phyloP scores from a whole-genome alignment of 495 filamentous ascomycete species.

The Annulohypoxylon nitens region DNA sequence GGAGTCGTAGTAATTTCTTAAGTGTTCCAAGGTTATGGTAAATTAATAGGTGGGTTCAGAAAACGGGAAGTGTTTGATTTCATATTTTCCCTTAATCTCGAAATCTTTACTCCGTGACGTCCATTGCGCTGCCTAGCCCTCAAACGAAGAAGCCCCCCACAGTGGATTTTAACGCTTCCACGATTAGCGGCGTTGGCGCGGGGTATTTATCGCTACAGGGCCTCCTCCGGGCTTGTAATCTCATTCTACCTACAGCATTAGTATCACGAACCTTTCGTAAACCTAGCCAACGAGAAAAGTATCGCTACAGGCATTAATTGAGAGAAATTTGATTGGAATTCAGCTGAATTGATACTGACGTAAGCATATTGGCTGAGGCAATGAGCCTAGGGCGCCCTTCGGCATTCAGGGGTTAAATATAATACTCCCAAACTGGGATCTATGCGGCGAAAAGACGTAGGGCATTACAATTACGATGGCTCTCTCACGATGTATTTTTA shows the following conservation, averaged over 20 bases:
- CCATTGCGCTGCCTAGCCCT: too few relatives aligned
- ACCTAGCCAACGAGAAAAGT: neutral
- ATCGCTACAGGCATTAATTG: neutral
- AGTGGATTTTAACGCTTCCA: neutral
- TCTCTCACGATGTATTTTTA: neutral
- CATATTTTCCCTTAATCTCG: too few relatives aligned
- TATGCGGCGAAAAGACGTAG: slow-evolving; percentile 5
- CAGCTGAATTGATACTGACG: neutral
- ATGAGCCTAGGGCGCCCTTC: neutral
- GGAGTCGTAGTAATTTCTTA: too few relatives aligned
- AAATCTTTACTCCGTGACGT: too few relatives aligned
- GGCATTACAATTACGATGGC: neutral
- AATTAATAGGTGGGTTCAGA: too few relatives aligned
- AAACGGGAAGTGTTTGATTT: too few relatives aligned
- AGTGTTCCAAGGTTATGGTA: too few relatives aligned
- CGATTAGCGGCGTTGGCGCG: neutral
- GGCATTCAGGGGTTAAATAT: neutral
- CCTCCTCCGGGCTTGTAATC: too few relatives aligned
- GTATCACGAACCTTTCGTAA: neutral
- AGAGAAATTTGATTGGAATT: neutral
- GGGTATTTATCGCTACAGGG: neutral
- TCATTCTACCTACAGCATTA: too few relatives aligned
- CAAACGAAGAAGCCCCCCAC: too few relatives aligned
- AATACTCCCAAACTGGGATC: neutral
- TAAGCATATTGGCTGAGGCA: neutral